phyloP scores from a whole-genome alignment of 2,329 filamentous ascomycete genomes.

The Neopestalotiopsis clavispora region DNA sequence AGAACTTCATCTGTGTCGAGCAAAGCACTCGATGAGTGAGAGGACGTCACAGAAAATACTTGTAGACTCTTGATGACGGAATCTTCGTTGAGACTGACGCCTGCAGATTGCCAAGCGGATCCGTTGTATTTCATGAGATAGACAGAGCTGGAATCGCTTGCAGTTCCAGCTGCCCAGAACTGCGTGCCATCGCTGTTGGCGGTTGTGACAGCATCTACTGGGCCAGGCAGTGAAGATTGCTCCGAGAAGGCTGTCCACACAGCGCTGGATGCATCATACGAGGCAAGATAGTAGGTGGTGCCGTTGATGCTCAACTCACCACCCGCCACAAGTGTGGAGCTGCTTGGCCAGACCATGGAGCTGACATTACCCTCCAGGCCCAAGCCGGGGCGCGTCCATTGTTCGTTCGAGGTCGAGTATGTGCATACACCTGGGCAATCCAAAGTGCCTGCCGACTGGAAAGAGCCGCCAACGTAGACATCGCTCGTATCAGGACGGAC shows the following conservation, averaged over 20 bases:
- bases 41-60: conserved; percentile 72
- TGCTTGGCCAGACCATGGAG: conserved; percentile 76
- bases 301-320: conserved; percentile 75
- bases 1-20: conserved; percentile 73
- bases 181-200: conserved; percentile 74
- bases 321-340: conserved; percentile 74
- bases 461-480: conserved; percentile 86
- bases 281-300: conserved; percentile 70
- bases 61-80: conserved; percentile 82
- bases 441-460: conserved; percentile 81
- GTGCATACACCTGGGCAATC: conserved; percentile 83
- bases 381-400: conserved; percentile 82
- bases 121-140: conserved; percentile 87
- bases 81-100: conserved; percentile 63
- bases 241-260: conserved; percentile 69
- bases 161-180: conserved; percentile 82
- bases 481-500: conserved; percentile 72
- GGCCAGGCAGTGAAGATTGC: conserved; percentile 74
- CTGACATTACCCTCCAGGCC: conserved; percentile 74
- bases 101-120: conserved; percentile 69
- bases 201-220: conserved; percentile 75
- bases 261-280: conserved; percentile 71
- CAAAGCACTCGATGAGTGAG: conserved; percentile 68
- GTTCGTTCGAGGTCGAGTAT: conserved; percentile 70
- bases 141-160: conserved; percentile 64